Conservation (phyloP, 495 filamentous ascomycete genomes). For the Corynascus novoguineensis region DNA sequence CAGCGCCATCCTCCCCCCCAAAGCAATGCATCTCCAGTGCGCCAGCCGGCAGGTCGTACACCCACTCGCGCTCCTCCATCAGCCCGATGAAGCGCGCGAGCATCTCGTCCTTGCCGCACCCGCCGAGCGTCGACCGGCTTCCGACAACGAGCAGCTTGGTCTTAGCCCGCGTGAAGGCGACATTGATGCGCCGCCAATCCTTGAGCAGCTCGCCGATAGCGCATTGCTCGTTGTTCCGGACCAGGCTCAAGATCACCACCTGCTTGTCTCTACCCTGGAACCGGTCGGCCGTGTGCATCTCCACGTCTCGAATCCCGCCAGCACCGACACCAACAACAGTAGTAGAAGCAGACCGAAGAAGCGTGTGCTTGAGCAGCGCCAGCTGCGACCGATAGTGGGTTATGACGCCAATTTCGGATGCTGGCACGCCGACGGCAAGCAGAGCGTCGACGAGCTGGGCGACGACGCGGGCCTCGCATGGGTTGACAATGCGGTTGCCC, state of each 20-base stretch:
- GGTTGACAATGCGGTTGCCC: slow-evolving; percentile 82
- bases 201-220: slow-evolving; percentile 81
- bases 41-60: slow-evolving; percentile 59
- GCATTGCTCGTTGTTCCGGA: slow-evolving; percentile 75
- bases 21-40: slow-evolving; percentile 65
- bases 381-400: slow-evolving; percentile 97
- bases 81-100: slow-evolving; percentile 67
- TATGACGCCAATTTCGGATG: slow-evolving; percentile 84
- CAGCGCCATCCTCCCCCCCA: slow-evolving; percentile 24
- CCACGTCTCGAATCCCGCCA: too few relatives aligned
- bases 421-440: slow-evolving; percentile 65
- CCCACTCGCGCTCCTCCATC: slow-evolving; percentile 68
- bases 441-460: slow-evolving; percentile 74
- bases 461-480: slow-evolving; percentile 67
- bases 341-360: slow-evolving; percentile 31
- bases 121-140: slow-evolving; percentile 64
- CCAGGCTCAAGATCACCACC: slow-evolving; percentile 76
- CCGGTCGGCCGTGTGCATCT: slow-evolving; percentile 94
- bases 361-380: slow-evolving; percentile 41
- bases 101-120: slow-evolving; percentile 63
- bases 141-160: slow-evolving; percentile 86
- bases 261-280: slow-evolving; percentile 97
- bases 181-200: slow-evolving; percentile 91
- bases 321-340: slow-evolving; percentile 23
- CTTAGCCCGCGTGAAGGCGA: slow-evolving; percentile 86